Base-by-base conservation (phyloP, 495 filamentous ascomycete genomes). In the Bryoglossum gracile region DNA sequence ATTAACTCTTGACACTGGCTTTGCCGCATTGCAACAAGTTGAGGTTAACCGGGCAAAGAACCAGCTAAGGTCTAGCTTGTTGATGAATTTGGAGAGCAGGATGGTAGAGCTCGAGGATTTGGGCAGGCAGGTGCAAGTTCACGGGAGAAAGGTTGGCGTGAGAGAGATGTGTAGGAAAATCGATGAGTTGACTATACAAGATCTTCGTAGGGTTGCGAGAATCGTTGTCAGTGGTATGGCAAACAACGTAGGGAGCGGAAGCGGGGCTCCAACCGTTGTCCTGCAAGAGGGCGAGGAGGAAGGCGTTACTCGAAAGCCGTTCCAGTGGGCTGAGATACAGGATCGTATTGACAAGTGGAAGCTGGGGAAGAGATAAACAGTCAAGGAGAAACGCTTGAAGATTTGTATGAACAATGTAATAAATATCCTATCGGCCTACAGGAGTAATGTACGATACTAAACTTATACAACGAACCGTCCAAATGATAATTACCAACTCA, bases 61-160 rank as follows among this genome's bases (percentile, higher is more conserved):
- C 62, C 94, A 97, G 71, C 80, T 99, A 26, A 76, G 88, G 28
- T 89, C 83, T 10, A 86, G 82, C 33, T 70, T 99, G 19, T 76
- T 99, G 32, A 97, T 99, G 94, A 99, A 99, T 68, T 77, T 99
- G 0, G 92, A 99, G 70, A 86, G 80, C 50, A 78, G 94, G 34
- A 96, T 97, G 92, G 88, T 97, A 10, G 94, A 96, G 66, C 70
- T 99, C n/a, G 92, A 99, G 70, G 92, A 99, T 66, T 74, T 99
- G 4, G 92, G 94, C 30, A 74, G 92, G 50, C 92, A 97, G 66
- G 87, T 99, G 8, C 94, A 97, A 66, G 88, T 95, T 10, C 88
- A 96, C 62, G 91, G 89, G 8, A 75, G 82, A 42, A 95, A 96
- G 68, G 78, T 97, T 33, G 81, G 89, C 0, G 88, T 95, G 5